These are phyloP conservation scores for Fraxinus xanthoxyloides DNA, from an alignment of 305 asterid species.

Conservation along the genomic window DNA sequence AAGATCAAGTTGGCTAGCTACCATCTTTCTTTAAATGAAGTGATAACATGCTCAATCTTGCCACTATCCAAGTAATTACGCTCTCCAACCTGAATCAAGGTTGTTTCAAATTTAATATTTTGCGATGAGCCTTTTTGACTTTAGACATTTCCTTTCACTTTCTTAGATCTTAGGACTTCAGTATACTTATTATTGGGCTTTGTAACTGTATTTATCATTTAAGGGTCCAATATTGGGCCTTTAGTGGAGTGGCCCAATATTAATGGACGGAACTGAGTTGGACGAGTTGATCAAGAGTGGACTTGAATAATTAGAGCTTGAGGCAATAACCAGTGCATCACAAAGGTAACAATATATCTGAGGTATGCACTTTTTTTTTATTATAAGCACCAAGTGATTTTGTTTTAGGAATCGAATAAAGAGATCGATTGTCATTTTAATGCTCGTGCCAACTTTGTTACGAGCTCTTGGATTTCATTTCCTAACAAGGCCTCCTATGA, in stretches of 20 bases:
- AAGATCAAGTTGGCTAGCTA: conserved; percentile 1
- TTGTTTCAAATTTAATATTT: not conserved
- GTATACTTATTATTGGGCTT: not conserved
- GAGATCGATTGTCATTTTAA: not conserved
- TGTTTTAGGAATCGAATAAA: not conserved
- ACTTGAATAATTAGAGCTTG: not conserved
- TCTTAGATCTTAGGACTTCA: not conserved
- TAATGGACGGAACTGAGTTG: not conserved
- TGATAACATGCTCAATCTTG: not conserved
- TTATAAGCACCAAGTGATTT: not conserved
- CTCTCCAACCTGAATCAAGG: not conserved
- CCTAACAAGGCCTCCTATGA: not conserved
- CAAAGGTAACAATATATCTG: not conserved
- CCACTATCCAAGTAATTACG: not conserved
- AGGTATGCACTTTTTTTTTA: not conserved
- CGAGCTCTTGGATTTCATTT: not conserved
- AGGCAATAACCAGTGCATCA: not conserved
- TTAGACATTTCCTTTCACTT: not conserved
- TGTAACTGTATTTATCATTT: not conserved
- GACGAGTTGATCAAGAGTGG: not conserved
- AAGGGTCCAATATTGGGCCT: not conserved
- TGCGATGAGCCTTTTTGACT: not conserved
- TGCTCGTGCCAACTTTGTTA: not conserved
- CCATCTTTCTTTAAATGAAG: not conserved
- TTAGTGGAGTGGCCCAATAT: not conserved